phyloP scores from a whole-genome alignment of 2,329 filamentous ascomycete species.

The Chaetomiaceae sp. region DNA sequence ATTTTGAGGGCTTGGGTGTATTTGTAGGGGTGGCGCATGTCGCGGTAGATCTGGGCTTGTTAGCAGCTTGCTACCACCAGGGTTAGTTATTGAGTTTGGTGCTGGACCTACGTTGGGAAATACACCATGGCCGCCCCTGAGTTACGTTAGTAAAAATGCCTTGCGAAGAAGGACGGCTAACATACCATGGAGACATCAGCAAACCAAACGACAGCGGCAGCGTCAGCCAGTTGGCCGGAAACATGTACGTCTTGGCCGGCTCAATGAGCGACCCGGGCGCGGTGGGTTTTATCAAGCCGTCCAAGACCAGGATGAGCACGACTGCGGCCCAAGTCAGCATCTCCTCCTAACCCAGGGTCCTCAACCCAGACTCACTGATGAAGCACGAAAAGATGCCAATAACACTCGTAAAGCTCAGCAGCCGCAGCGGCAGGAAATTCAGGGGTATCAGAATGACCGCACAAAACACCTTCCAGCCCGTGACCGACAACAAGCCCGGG shows the following conservation, averaged over 20 bases:
- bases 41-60: slow-evolving; percentile 49
- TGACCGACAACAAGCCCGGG: slow-evolving; percentile 59
- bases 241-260: slow-evolving; percentile 73
- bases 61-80: slow-evolving; percentile 1
- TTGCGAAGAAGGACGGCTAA: background rate
- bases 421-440: slow-evolving; percentile 76
- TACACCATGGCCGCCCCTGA: slow-evolving; percentile 54
- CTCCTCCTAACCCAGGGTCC: no score
- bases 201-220: slow-evolving; percentile 85
- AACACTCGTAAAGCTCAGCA: slow-evolving; percentile 86
- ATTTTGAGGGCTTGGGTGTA: slow-evolving; percentile 70
- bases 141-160: background rate
- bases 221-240: slow-evolving; percentile 81
- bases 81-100: background rate
- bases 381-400: slow-evolving; percentile 89
- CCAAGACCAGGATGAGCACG: slow-evolving; percentile 74
- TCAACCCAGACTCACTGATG: slow-evolving; percentile 60
- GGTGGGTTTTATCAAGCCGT: slow-evolving; percentile 79
- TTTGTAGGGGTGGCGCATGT: slow-evolving; percentile 72
- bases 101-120: slow-evolving; percentile 68
- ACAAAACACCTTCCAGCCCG: slow-evolving; percentile 82
- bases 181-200: slow-evolving; percentile 66
- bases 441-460: slow-evolving; percentile 73
- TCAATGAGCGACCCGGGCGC: slow-evolving; percentile 77
- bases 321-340: slow-evolving; percentile 47